Percentiles rank a stretch among this genome's conserved stretches.
Conservation (phyloP, 148 eudicot genomes). For the Rhododendron williamsianum region DNA sequence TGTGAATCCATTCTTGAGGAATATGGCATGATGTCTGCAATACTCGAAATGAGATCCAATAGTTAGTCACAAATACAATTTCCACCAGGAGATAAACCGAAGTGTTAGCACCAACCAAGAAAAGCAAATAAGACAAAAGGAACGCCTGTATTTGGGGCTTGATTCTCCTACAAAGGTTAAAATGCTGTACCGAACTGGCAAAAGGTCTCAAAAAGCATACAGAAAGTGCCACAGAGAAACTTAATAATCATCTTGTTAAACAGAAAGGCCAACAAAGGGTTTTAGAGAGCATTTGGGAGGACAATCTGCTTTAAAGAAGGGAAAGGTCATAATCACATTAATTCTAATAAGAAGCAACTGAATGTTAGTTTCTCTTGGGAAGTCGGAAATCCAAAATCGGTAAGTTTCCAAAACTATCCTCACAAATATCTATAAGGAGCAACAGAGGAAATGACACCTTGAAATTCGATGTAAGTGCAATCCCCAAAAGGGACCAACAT, state of each 20-base stretch:
- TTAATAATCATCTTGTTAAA: neutral
- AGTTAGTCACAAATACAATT: neutral
- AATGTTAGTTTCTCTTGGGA: neutral
- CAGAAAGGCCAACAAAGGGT: neutral
- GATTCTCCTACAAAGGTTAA: neutral
- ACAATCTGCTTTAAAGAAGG: neutral
- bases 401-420: neutral
- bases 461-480: neutral
- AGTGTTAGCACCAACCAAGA: neutral
- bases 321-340: neutral
- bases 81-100: neutral
- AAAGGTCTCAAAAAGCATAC: neutral
- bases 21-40: conserved; percentile 44
- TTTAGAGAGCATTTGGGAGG: neutral
- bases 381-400: neutral
- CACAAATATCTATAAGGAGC: neutral
- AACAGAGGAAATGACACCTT: neutral
- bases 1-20: conserved; percentile 40
- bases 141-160: neutral
- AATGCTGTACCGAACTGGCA: neutral
- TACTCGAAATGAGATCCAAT: conserved; percentile 3
- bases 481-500: neutral
- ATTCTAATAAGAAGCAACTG: neutral
- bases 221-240: neutral
- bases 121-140: neutral